Conservation (phyloP, 2,329 filamentous ascomycete genomes). For the Myriosclerotinia scirpicola region DNA sequence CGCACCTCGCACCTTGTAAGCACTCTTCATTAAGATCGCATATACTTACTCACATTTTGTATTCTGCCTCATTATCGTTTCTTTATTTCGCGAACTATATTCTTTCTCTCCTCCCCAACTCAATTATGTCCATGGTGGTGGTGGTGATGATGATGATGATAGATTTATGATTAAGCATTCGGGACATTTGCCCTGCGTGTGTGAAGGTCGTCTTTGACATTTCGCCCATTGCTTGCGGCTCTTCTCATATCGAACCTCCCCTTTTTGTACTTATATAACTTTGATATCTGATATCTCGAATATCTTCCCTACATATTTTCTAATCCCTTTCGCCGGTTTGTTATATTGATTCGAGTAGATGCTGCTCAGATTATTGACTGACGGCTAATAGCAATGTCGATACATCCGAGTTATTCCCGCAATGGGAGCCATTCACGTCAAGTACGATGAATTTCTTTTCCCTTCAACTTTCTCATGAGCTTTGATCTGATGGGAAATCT, state of each 20-base stretch:
- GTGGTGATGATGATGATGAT: background rate
- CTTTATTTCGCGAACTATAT: background rate
- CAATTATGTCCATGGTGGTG: background rate
- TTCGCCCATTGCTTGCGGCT: conserved; percentile 18
- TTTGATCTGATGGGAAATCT: conserved; percentile 31
- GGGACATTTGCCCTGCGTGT: conserved; percentile 10
- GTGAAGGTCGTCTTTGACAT: background rate
- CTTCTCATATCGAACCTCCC: conserved; percentile 27
- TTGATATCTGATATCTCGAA: conserved; percentile 18
- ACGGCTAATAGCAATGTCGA: conserved; percentile 34
- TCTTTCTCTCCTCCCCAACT: background rate
- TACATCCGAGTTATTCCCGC: conserved; percentile 33
- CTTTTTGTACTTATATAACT: conserved; percentile 17
- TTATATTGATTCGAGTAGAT: conserved; percentile 21
- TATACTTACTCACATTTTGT: background rate
- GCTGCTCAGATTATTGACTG: conserved; percentile 22
- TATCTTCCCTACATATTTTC: conserved; percentile 26
- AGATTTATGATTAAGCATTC: conserved; percentile 2
- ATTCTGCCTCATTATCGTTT: background rate
- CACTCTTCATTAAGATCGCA: too few species aligned
- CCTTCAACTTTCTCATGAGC: conserved; percentile 10
- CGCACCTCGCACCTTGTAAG: too few species aligned
- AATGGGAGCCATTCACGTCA: conserved; percentile 29
- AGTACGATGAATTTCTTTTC: conserved; percentile 31
- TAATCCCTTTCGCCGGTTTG: conserved; percentile 27